Percentiles rank a stretch among this genome's conserved stretches.
Conservation (phyloP, 2,329 filamentous ascomycete species). For the Colletotrichum viniferum region DNA sequence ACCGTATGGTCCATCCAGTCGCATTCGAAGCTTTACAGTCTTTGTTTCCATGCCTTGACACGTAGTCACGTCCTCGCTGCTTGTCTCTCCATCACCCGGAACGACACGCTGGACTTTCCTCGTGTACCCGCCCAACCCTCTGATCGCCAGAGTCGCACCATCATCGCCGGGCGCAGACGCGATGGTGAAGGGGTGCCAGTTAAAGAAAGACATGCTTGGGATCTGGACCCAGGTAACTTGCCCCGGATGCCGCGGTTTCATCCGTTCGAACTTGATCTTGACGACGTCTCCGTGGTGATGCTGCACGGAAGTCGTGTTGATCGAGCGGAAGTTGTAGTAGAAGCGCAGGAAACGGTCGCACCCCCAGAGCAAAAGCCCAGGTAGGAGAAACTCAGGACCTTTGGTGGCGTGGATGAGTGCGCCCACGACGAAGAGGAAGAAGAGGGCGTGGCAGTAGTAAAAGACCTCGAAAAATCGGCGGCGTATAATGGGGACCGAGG, state of each 20-base stretch:
- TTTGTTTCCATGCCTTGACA: accelerated
- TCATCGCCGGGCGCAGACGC: background rate
- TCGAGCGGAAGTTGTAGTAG: background rate
- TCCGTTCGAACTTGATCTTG: background rate
- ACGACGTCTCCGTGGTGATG: background rate
- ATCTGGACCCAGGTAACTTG: background rate
- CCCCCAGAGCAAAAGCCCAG: background rate
- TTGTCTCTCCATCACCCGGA: background rate
- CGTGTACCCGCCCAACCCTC: background rate
- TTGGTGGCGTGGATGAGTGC: background rate
- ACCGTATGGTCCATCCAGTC: background rate
- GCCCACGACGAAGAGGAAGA: background rate
- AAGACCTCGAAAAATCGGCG: background rate
- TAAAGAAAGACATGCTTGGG: background rate
- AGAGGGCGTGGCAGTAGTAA: background rate
- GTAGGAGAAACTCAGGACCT: background rate
- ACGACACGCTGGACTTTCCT: background rate
- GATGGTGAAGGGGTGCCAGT: background rate
- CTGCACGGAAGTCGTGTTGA: background rate
- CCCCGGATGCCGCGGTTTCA: background rate
- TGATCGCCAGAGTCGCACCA: background rate
- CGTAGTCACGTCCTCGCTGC: background rate
- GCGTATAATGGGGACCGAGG: background rate
- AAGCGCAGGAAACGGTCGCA: background rate
- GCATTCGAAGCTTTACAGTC: accelerated